phyloP scores from a whole-genome alignment of 2,329 filamentous ascomycete genomes.

The Cordyceps cicadae region DNA sequence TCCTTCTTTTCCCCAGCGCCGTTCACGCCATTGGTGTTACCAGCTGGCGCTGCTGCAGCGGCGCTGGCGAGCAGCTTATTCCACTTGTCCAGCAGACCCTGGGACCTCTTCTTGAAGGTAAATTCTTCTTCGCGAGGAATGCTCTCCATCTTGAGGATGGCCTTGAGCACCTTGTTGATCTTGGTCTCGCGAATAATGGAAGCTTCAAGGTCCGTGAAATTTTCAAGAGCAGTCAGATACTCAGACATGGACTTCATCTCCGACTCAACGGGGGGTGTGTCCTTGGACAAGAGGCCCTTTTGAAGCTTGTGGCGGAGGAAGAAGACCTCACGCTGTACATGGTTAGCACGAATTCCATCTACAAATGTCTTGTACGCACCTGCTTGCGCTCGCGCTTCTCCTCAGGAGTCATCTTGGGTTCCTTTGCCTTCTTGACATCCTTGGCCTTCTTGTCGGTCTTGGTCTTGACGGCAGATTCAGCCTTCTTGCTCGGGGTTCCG shows the following conservation, averaged over 20 bases:
- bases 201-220: conserved; percentile 70
- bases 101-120: conserved; percentile 77
- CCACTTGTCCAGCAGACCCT: conserved; percentile 78
- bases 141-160: conserved; percentile 75
- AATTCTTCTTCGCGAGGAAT: conserved; percentile 88
- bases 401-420: conserved; percentile 49
- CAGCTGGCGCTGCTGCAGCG: conserved; percentile 27
- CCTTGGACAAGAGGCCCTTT: conserved; percentile 80
- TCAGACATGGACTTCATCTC: conserved; percentile 75
- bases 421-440: conserved; percentile 47
- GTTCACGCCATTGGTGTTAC: conserved; percentile 39
- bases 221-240: conserved; percentile 73
- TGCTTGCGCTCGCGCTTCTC: conserved; percentile 52
- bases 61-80: conserved; percentile 68
- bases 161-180: conserved; percentile 97
- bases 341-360: conserved; percentile 24
- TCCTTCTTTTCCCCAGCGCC: conserved; percentile 38
- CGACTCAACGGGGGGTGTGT: conserved; percentile 76
- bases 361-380: conserved; percentile 28
- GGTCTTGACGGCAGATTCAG: conserved; percentile 44
- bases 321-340: conserved; percentile 62
- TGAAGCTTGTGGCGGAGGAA: conserved; percentile 93
- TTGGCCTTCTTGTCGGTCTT: conserved; percentile 50
- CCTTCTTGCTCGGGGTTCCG: conserved; percentile 50
- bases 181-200: conserved; percentile 85